Evolutionary conservation across 2,329 filamentous ascomycete species (phyloP), one percentile per base, ranked within the genome.

Genomic region (Xylariales sp.): DNA sequence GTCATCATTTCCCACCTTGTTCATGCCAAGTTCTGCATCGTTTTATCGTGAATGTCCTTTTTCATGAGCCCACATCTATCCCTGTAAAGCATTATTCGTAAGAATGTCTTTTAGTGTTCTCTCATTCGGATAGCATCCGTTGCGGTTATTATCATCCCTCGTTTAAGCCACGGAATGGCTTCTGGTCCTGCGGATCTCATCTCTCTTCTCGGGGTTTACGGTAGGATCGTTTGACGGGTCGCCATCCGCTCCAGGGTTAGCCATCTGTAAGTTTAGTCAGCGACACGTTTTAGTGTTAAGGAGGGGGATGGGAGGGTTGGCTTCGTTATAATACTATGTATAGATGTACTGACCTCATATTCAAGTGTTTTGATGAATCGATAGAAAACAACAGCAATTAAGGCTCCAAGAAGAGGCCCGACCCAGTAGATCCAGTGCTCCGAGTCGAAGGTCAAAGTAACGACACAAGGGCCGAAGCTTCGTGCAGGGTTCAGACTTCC

Each of bases 401-500:
- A 43, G 4, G 61, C 52, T 5, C 61, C 59, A 13, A 56, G 40
- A 14, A 52, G 43, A 5, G 61, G 61, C 5, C 61, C 61, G 33
- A 61, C 53, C 60, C 41, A 46, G 32, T 43, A 44, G n/a, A 44
- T 41, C 41, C 41, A 44, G 30, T 44, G 41, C 15, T 44, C 57
- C 52, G 57, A 29, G 1, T 53, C 58, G 30, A 50, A 54, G 5
- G 44, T 40, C 10, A 54, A 18, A 20, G 60, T 64, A 15, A 69
- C 57, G 20, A 71, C 67, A 44, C 60, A 66, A 2, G 69, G 69
- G 2, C 66, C 69, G 36, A 74, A 65, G 30, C 61, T 65, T 29
- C 69, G 61, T 14, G 65, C 62, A 7, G 69, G 69, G 44, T 72
- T 72, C 13, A 72, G 53, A 4, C 66, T 67, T 21, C 63, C 69